Conservation (phyloP, 78 protist species). For the Chrysochromulina parva region DNA sequence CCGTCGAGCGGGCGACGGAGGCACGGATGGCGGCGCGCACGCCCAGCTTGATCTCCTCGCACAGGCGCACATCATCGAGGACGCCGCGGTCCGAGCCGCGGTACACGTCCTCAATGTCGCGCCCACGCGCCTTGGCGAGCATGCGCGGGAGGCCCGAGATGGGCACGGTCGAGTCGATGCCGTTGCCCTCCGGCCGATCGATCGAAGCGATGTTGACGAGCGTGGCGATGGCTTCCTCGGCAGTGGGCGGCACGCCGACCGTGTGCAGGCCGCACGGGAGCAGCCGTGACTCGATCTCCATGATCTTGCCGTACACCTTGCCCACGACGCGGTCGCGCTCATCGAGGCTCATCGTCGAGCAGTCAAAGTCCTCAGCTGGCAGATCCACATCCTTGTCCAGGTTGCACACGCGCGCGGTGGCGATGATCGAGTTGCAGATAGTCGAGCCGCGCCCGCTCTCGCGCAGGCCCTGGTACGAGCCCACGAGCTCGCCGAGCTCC, state of each 20-base stretch:
- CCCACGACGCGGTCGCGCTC: constrained; percentile 51
- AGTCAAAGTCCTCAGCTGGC: constrained; percentile 11
- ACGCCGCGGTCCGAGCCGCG: constrained; percentile 43
- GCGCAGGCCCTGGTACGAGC: constrained; percentile 48
- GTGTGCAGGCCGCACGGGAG: constrained; percentile 62
- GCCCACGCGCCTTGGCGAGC: constrained; percentile 40
- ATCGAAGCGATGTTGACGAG: constrained; percentile 56
- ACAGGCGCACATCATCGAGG: constrained; percentile 40
- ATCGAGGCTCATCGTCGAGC: not conserved
- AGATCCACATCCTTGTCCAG: constrained; percentile 57
- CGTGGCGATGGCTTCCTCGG: constrained; percentile 55
- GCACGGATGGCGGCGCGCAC: constrained; percentile 50
- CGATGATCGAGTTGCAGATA: constrained; percentile 55
- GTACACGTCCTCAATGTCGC: constrained; percentile 54
- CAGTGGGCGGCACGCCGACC: constrained; percentile 57
- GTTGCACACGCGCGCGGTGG: constrained; percentile 49
- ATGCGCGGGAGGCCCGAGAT: constrained; percentile 36
- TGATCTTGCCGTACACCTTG: constrained; percentile 43
- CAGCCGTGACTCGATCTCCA: constrained; percentile 64
- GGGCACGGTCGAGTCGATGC: not conserved
- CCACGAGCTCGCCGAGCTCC: constrained; percentile 54
- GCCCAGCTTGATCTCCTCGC: constrained; percentile 19
- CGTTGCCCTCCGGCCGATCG: constrained; percentile 52
- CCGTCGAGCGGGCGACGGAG: constrained; percentile 28
- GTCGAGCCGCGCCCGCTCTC: constrained; percentile 40